Evolutionary conservation across 495 filamentous ascomycete genomes (phyloP), one percentile per base, ranked within the genome.

Genomic region (Talaromyces proteolyticus): DNA sequence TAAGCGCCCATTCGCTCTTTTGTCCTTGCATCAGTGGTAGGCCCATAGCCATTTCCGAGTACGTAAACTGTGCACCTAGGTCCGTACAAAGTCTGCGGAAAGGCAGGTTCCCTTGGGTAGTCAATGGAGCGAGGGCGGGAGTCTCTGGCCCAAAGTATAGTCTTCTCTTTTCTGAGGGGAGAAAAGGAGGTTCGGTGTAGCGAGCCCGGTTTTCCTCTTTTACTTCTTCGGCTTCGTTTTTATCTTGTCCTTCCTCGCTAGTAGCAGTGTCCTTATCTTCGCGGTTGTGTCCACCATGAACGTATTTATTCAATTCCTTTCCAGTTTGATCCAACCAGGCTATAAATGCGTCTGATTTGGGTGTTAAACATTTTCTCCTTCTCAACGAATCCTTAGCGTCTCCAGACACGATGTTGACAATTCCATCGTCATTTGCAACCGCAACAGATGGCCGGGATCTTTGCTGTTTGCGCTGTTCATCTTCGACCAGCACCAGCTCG

Each of bases 21-120:
- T 85, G 76, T 8, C 93, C 93, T 65, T 96, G 90, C n/a, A 98
- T 75, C 44, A 98, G 67, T 11, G 91, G 89, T 57, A 95, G 65
- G 34, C 89, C 82, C 82, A 97, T 88, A 3, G 94, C 93, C 93
- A 98, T 98, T 61, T 98, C 93, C 0, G 93, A 97, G 71, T 96
- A 97, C 3, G 92, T 98, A 29, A 94, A 70, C 54, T 95, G 88
- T 17, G 93, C 91, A 19, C 93, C 94, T 17, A 96, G 79, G 45
- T 86, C 83, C 0, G 85, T 82, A 58, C 93, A 97, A n/a, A 98
- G 80, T 45, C 94, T 80, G 40, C 93, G 86, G 73, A 96, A 98
- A 1, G 93, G 94, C 22, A 97, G 71, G 57, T 98, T 98, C n/a
- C 93, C 93, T 66, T 96, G 93, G 2, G 93, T 98, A 0, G 93